Percentiles rank a stretch among this genome's conserved stretches.
These are phyloP conservation scores for Mycena indigotica DNA, from an alignment of 768 basidiomycete genomes.

Conservation along the genomic window DNA sequence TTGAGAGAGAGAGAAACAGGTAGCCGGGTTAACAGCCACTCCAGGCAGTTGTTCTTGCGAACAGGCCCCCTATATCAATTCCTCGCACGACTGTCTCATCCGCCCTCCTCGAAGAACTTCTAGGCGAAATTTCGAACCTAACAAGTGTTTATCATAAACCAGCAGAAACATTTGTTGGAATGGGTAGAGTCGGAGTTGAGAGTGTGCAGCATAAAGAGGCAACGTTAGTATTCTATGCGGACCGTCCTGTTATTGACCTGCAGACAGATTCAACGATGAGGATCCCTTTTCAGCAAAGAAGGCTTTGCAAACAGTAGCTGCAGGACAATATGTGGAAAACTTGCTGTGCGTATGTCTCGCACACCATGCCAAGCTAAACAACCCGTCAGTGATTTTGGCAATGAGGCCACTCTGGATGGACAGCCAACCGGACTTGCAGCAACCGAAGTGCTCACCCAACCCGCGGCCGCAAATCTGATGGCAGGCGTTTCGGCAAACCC, in stretches of 20 bases:
- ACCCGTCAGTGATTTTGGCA: constrained; percentile 74
- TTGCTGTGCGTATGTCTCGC: constrained; percentile 53
- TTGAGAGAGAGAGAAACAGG: too few relatives aligned
- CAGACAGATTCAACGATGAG: constrained; percentile 55
- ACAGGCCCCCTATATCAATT: constrained; percentile 90
- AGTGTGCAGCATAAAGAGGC: constrained; percentile 59
- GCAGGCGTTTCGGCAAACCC: constrained; percentile 86
- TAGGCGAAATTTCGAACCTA: constrained; percentile 85
- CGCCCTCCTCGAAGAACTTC: constrained; percentile 85
- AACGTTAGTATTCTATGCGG: constrained; percentile 48
- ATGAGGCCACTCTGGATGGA: constrained; percentile 57
- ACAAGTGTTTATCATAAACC: constrained; percentile 99
- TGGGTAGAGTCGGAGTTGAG: constrained; percentile 85
- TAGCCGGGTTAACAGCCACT: not conserved
- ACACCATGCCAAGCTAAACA: not conserved
- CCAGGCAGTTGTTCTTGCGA: constrained; percentile 83
- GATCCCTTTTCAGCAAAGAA: constrained; percentile 76
- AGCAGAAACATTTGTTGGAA: constrained; percentile 91
- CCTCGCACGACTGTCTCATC: constrained; percentile 89
- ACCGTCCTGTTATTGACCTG: not conserved
- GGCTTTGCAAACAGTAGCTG: constrained; percentile 87
- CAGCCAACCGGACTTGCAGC: constrained; percentile 79
- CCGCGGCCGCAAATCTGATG: constrained; percentile 74
- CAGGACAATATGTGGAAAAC: constrained; percentile 93
- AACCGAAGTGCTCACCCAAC: constrained; percentile 68